Conservation (phyloP, 1,284 basidiomycete genomes). For the Sporisorium sorghi region DNA sequence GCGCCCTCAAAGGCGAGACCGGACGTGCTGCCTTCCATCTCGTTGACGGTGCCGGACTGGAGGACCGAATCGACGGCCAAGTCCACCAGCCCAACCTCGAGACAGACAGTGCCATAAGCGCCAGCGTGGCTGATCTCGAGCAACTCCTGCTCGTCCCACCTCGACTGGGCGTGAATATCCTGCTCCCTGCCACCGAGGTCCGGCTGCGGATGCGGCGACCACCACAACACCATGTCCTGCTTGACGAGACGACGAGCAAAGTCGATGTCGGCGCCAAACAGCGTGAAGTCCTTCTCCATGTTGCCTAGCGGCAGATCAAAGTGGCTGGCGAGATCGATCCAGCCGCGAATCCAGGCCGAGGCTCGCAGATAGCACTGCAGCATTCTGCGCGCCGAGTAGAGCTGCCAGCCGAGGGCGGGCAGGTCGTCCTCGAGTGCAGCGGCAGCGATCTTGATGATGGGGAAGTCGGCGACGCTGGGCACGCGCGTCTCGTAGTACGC, state of each 20-base stretch:
- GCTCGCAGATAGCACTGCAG: conserved; percentile 83
- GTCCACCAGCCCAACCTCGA: conserved; percentile 89
- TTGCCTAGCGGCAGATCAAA: conserved; percentile 92
- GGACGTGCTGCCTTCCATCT: conserved; percentile 84
- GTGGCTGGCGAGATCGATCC: conserved; percentile 85
- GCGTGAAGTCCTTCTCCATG: conserved; percentile 87
- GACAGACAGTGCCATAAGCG: conserved; percentile 90
- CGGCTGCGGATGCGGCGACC: conserved; percentile 82
- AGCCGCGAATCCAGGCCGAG: conserved; percentile 83
- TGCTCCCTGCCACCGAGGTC: conserved; percentile 94
- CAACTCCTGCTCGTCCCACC: conserved; percentile 74
- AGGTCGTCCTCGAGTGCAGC: conserved; percentile 77
- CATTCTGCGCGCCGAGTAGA: conserved; percentile 76
- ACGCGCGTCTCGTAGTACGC: conserved; percentile 83
- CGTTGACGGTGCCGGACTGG: conserved; percentile 93
- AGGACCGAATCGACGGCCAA: conserved; percentile 93
- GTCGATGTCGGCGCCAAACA: conserved; percentile 88
- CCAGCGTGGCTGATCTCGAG: conserved; percentile 89
- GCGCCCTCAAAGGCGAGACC: conserved; percentile 86
- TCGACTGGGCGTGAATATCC: conserved; percentile 76
- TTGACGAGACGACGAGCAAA: conserved; percentile 86
- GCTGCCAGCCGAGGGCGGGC: conserved; percentile 73
- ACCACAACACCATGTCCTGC: conserved; percentile 95
- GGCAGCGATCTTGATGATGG: conserved; percentile 85
- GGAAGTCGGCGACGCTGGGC: conserved; percentile 81